Evolutionary conservation across 2,329 filamentous ascomycete genomes (phyloP), one percentile per base, ranked within the genome.

Genomic region (Colletotrichum cordylinicola): DNA sequence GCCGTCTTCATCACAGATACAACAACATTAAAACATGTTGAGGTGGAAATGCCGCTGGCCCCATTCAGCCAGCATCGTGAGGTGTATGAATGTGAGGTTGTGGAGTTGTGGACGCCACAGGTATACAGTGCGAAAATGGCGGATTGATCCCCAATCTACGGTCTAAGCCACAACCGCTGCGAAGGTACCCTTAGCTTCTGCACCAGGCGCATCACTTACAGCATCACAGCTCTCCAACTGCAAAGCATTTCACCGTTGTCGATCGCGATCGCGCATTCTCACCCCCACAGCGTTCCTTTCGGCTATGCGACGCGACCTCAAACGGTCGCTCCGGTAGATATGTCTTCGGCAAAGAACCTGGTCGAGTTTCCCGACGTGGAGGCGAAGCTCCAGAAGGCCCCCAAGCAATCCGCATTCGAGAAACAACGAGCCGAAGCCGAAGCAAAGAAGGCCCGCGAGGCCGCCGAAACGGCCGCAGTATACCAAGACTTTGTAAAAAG

Each of bases 401-500:
- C 93, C 77, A 97, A 96, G 85, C 95, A 97, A 82, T 98, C 95
- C 24, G 90, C 94, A 31, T 98, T 98, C 83, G 96, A 98, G 86
- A 93, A 93, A 80, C 94, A 98, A 83, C 95, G 94, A 84, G 95
- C 95, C 75, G 95, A 98, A 83, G 95, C 94, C 72, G 95, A 98
- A 87, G 95, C 95, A 29, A 98, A 98, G 86, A 93, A 94, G 75
- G 90, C 91, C 79, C 91, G 95, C 79, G 96, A 98, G 84, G 94
- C 94, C 81, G 95, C 94, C 79, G 96, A 98, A 85, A 98, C 95
- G 8, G 95, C 94, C 27, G 95, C 95, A 29, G 95, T 96, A 1
- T 94, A 96, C 83, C 92, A 95, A 79, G 95, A 96, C 78, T 98
- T 98, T 79, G 92, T 97, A 72, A 96, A 96, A 84, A 95, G 90